phyloP scores from a whole-genome alignment of 2,329 filamentous ascomycete genomes.

The Sporothrix globosa region DNA sequence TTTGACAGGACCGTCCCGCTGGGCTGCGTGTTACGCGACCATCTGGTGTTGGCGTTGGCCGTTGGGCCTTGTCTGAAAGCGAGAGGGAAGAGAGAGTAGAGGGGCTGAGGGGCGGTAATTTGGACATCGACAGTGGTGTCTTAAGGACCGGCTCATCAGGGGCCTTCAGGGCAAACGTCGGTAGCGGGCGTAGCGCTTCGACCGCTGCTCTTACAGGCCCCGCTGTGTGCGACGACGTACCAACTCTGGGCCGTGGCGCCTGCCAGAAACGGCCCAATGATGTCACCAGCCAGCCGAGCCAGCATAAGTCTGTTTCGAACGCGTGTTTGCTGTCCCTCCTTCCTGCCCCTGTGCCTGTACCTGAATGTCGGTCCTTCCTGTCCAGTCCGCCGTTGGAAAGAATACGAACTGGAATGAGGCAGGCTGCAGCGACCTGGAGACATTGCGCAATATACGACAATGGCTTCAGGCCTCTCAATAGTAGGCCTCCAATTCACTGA shows the following conservation, averaged over 20 bases:
- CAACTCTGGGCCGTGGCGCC: too few species aligned
- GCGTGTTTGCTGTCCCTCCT: constrained; percentile 2
- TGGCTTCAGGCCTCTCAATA: not conserved
- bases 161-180: not conserved
- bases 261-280: constrained; percentile 3
- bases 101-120: not conserved
- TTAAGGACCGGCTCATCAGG: not conserved
- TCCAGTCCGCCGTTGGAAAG: not conserved
- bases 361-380: not conserved
- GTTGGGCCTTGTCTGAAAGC: not conserved
- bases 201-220: not conserved
- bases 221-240: constrained; percentile 1
- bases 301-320: not conserved
- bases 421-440: not conserved
- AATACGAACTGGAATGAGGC: not conserved
- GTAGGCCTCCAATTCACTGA: not conserved
- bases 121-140: not conserved
- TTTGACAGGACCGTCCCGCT: constrained; percentile 28
- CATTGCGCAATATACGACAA: not conserved
- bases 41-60: not conserved
- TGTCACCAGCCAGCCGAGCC: constrained; percentile 7
- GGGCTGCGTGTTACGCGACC: constrained; percentile 4
- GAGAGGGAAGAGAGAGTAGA: too few species aligned
- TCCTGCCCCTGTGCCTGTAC: not conserved
- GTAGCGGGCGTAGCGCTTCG: not conserved